phyloP scores from a whole-genome alignment of 345 rosid genomes.

The Arabidopsis arenosa region DNA sequence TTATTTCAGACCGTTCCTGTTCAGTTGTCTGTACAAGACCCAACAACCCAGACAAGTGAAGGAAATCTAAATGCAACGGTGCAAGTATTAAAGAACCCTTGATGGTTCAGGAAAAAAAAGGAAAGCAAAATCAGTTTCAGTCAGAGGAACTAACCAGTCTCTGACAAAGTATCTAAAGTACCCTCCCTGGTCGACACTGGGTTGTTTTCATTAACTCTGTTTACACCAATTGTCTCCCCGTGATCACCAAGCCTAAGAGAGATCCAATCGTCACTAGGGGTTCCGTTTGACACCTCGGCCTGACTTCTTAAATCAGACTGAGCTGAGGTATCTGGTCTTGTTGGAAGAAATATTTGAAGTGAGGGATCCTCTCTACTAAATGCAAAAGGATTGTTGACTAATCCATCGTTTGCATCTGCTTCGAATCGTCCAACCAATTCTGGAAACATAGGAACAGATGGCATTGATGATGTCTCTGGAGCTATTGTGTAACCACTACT shows the following conservation, averaged over 20 bases:
- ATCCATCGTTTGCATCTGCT: constrained; percentile 54
- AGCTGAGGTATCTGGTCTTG: constrained; percentile 63
- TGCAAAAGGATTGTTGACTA: constrained; percentile 75
- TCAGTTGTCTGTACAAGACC: neutral
- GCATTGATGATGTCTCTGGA: constrained; percentile 53
- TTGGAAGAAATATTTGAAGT: constrained; percentile 88
- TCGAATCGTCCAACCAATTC: constrained; percentile 58
- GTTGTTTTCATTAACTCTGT: constrained; percentile 53
- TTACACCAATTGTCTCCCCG: constrained; percentile 44
- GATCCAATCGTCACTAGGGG: constrained; percentile 79
- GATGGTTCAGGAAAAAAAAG: neutral
- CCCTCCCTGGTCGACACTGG: constrained; percentile 38
- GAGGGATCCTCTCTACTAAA: constrained; percentile 79
- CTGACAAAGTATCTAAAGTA: constrained; percentile 59
- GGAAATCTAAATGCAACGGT: neutral
- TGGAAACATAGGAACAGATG: constrained; percentile 51
- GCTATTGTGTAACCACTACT: constrained; percentile 58
- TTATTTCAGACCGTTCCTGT: neutral
- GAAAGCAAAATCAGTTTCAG: constrained; percentile 2
- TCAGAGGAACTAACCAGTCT: constrained; percentile 71
- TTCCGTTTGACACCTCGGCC: constrained; percentile 67
- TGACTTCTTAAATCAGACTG: constrained; percentile 63
- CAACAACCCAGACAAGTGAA: neutral
- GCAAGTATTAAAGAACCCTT: neutral
- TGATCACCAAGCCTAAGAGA: constrained; percentile 89